Conservation (phyloP, 1,139 yeast species). For the Candida neerlandica region DNA sequence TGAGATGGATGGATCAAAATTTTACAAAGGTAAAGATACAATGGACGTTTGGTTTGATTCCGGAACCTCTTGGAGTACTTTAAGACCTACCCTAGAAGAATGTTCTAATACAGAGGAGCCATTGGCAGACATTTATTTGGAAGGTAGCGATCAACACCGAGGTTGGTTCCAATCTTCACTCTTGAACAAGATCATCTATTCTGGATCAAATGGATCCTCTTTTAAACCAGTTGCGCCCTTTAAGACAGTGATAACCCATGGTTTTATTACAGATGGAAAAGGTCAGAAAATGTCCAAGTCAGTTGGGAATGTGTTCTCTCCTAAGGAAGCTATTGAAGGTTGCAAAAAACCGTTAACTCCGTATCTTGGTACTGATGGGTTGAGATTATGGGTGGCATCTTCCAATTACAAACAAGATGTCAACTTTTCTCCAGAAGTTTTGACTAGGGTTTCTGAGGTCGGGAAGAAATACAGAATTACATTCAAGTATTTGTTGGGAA, state of each 20-base stretch:
- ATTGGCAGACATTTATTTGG: constrained; percentile 79
- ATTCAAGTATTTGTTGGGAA: constrained; percentile 79
- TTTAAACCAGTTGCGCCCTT: constrained; percentile 67
- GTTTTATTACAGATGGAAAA: constrained; percentile 83
- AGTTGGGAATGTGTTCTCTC: constrained; percentile 78
- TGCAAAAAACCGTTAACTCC: constrained; percentile 57
- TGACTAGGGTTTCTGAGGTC: constrained; percentile 76
- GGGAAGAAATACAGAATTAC: constrained; percentile 83
- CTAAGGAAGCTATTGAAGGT: constrained; percentile 69
- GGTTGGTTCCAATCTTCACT: constrained; percentile 99
- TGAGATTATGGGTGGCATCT: constrained; percentile 89
- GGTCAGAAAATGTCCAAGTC: constrained; percentile 95
- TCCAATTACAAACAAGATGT: constrained; percentile 85
- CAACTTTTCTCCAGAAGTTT: constrained; percentile 68
- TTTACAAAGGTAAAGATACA: constrained; percentile 75
- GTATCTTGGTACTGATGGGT: constrained; percentile 86
- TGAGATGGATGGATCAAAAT: constrained; percentile 34
- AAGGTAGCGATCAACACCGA: constrained; percentile 96
- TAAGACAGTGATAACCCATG: constrained; percentile 81
- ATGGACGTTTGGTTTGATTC: constrained; percentile 99
- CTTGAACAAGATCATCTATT: constrained; percentile 68
- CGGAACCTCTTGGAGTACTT: constrained; percentile 87
- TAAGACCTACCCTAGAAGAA: constrained; percentile 27
- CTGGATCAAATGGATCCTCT: constrained; percentile 31
- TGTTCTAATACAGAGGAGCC: constrained; percentile 34